A percentile compares a stretch with the other conserved stretches of the same genome.
Evolutionary conservation across 352 stramenopile genomes (phyloP).

Genomic region (Pythium dissotocum): DNA sequence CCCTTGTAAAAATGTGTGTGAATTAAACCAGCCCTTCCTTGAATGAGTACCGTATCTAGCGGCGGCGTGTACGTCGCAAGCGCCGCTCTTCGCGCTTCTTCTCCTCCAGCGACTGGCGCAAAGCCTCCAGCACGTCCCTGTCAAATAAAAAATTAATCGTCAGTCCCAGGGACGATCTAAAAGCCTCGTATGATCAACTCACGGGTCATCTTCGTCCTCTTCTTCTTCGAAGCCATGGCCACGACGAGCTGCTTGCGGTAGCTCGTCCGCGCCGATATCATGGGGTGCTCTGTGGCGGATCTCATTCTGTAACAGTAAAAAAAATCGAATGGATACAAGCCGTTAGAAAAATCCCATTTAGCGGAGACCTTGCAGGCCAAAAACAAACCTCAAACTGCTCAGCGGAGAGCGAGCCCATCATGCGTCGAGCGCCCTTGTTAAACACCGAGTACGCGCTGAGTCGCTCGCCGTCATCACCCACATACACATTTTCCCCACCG

Average conservation of each 20-base stretch:
- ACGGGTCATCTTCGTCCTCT: conserved; percentile 56
- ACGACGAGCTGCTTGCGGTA: conserved; percentile 7
- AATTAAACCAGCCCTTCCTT: background rate
- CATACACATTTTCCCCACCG: conserved; percentile 9
- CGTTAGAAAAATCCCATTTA: background rate
- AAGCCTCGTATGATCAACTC: conserved; percentile 12
- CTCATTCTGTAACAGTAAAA: conserved; percentile 52
- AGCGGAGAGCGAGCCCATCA: conserved; percentile 77
- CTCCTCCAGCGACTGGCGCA: conserved; percentile 64
- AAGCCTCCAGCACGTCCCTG: conserved; percentile 54
- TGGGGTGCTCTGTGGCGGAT: conserved; percentile 56
- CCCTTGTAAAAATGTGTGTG: conserved; percentile 5
- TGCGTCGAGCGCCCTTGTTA: conserved; percentile 62
- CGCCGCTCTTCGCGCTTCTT: conserved; percentile 63
- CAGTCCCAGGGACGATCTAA: background rate
- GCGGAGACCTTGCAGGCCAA: background rate
- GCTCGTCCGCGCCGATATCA: conserved; percentile 24
- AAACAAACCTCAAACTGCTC: conserved; percentile 80
- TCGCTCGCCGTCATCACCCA: conserved; percentile 18
- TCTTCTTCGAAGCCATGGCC: conserved; percentile 28
- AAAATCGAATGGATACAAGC: background rate
- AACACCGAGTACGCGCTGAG: conserved; percentile 87
- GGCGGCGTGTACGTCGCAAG: conserved; percentile 40
- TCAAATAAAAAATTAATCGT: background rate
- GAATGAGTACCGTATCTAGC: conserved; percentile 24